A percentile compares a stretch with the other conserved stretches of the same genome.
Evolutionary conservation across 441 rosid species (phyloP).

Genomic region (Mallotus japonicus): DNA sequence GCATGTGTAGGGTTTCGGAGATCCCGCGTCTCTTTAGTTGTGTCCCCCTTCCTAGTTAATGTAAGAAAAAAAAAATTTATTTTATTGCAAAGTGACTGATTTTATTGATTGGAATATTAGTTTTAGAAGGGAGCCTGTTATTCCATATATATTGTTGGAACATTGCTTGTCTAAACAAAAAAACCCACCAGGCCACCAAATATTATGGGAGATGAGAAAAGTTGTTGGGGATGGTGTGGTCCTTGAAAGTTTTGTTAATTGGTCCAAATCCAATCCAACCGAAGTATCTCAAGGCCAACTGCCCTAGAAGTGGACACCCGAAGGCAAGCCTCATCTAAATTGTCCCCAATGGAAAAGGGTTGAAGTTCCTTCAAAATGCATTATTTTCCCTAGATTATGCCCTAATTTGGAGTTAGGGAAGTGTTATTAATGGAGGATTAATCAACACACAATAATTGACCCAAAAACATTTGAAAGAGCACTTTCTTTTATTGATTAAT

Average conservation of each 20-base stretch:
- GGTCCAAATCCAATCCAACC: background rate
- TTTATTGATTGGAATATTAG: too few species aligned
- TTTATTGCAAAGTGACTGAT: too few species aligned
- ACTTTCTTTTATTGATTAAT: too few species aligned
- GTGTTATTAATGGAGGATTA: background rate
- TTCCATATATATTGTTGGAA: background rate
- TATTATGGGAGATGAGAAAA: background rate
- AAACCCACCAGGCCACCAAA: background rate
- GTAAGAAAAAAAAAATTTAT: too few species aligned
- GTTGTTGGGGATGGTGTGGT: background rate
- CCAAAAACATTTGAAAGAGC: too few species aligned
- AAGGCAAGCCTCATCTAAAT: background rate
- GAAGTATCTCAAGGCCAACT: slow-evolving; percentile 1
- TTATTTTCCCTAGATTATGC: background rate
- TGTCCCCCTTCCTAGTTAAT: too few species aligned
- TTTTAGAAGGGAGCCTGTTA: background rate
- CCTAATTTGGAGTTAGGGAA: background rate
- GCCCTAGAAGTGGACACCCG: slow-evolving; percentile 2
- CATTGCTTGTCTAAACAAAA: background rate
- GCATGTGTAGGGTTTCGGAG: too few species aligned
- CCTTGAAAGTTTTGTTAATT: background rate
- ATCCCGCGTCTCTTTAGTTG: too few species aligned
- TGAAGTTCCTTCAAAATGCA: too few species aligned
- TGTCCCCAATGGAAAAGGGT: background rate
- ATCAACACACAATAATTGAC: background rate